Base-by-base conservation (phyloP, 148 eudicot genomes). In the Rhododendron griersonianum region DNA sequence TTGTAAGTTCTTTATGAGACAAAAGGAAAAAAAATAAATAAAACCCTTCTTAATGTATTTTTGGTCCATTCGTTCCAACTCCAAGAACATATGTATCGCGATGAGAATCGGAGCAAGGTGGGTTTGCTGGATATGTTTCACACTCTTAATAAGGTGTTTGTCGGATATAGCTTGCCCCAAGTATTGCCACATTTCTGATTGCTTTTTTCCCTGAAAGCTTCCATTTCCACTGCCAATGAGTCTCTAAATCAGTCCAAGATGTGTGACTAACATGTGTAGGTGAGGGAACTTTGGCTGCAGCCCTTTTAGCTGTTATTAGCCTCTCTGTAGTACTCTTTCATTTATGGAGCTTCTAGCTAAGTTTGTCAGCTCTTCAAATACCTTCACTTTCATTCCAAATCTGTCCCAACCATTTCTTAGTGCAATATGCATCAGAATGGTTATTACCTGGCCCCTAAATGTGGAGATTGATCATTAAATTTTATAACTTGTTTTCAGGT, bases 401-500 rank as follows among this genome's bases (percentile, higher is more conserved):
- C 61, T 74, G 39, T 21, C 45, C 47, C 25, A 28, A 48, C 63
- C 18, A 37, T 7, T 10, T 63, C 44, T 57, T 41, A n/a, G 50
- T 39, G 19, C 63, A 25, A 47, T 3, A 30, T 30, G 41, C 59
- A 69, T 25, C 7, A 83, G 8, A 7, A 45, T 82, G 25, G 63
- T 63, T 84, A 10, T 18, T 47, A 19, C 45, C 10, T 51, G 23
- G 15, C 14, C 86, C 21, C 48, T 15, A 11, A 74, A 48, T 11
- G 28, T 15, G 16, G 23, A 55, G 53, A 35, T 37, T 59, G 16
- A 41, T 82, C 59, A 7, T 48, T n/a, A 2, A n/a, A 83, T 5
- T 28, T n/a, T 65, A 71, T 50, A 77, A 74, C 76, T 84, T 85
- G 47, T 84, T 79, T 84, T 59, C 90, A 97, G 99, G 94, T 93